A percentile compares a stretch with the other conserved stretches of the same genome.
These are phyloP conservation scores for Phytophthora quininea DNA, from an alignment of 352 stramenopile genomes.

Conservation along the genomic window DNA sequence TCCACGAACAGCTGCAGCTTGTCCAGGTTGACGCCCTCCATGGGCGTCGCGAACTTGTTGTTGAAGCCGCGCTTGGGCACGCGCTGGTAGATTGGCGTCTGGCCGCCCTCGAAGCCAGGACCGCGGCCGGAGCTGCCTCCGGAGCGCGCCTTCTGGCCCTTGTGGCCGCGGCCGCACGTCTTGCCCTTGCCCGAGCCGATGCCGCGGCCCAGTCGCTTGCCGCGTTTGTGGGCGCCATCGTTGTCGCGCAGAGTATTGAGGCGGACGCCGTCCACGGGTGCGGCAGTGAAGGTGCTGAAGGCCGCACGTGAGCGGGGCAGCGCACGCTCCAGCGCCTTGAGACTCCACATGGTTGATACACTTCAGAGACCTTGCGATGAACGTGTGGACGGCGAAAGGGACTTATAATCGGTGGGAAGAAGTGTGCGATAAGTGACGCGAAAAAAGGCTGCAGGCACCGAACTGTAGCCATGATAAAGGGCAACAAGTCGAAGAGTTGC, in stretches of 20 bases:
- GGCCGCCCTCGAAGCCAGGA: slow-evolving; percentile 96
- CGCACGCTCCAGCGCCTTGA: slow-evolving; percentile 62
- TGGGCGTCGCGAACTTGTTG: slow-evolving; percentile 90
- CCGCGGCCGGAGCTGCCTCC: slow-evolving; percentile 85
- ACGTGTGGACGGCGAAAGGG: not conserved
- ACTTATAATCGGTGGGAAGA: slow-evolving; percentile 2
- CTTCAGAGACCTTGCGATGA: slow-evolving; percentile 4
- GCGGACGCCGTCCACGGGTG: slow-evolving; percentile 51
- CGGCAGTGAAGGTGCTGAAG: slow-evolving; percentile 59
- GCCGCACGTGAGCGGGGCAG: slow-evolving; percentile 41
- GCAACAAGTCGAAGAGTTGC: too few species aligned
- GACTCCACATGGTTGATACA: slow-evolving; percentile 48
- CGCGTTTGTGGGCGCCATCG: slow-evolving; percentile 86
- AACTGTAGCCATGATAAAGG: too few species aligned
- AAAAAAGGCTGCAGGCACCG: too few species aligned
- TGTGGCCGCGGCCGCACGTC: slow-evolving; percentile 96
- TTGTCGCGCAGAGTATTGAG: slow-evolving; percentile 90
- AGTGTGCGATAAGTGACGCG: not conserved
- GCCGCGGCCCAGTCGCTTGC: slow-evolving; percentile 91
- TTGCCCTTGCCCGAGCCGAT: slow-evolving; percentile 94
- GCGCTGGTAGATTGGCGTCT: slow-evolving; percentile 97
- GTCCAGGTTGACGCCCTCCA: slow-evolving; percentile 94
- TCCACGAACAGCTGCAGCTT: slow-evolving; percentile 96
- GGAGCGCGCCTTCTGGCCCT: slow-evolving; percentile 95
- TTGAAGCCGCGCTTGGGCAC: slow-evolving; percentile 99